A percentile compares a stretch with the other conserved stretches of the same genome.
Evolutionary conservation across 768 basidiomycete genomes (phyloP).

Genomic region (Calocybe indica): DNA sequence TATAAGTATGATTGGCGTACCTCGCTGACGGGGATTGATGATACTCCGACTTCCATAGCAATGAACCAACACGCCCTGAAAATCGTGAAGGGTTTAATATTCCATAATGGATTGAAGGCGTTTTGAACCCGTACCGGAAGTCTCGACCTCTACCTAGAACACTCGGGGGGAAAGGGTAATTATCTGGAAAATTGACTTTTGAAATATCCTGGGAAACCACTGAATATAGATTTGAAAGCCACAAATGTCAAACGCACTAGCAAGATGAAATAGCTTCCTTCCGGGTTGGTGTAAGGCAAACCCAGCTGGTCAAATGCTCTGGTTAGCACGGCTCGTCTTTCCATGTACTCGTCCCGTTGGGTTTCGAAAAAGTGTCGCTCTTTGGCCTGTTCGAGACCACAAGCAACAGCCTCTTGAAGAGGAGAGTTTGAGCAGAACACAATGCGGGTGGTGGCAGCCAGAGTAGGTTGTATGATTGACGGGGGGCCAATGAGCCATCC

Average conservation of each 20-base stretch:
- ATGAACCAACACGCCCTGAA: slow-evolving; percentile 92
- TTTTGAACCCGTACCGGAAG: slow-evolving; percentile 50
- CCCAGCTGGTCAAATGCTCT: slow-evolving; percentile 80
- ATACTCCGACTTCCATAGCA: slow-evolving; percentile 84
- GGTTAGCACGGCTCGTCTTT: slow-evolving; percentile 69
- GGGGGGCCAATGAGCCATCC: slow-evolving; percentile 93
- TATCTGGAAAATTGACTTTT: slow-evolving; percentile 69
- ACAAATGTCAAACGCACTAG: slow-evolving; percentile 41
- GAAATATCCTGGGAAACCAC: slow-evolving; percentile 58
- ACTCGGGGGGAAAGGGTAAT: slow-evolving; percentile 75
- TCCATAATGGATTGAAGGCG: too few species aligned
- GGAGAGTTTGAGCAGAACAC: slow-evolving; percentile 96
- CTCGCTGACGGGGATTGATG: slow-evolving; percentile 93
- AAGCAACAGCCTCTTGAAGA: slow-evolving; percentile 88
- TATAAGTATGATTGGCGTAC: slow-evolving; percentile 33
- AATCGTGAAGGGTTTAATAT: slow-evolving; percentile 2
- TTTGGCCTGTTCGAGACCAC: slow-evolving; percentile 77
- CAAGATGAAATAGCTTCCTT: slow-evolving; percentile 89
- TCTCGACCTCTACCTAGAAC: slow-evolving; percentile 79
- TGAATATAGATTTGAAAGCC: neutral
- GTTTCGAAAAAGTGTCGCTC: slow-evolving; percentile 71
- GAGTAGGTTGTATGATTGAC: slow-evolving; percentile 77
- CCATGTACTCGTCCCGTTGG: slow-evolving; percentile 73
- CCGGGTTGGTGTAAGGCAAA: slow-evolving; percentile 79
- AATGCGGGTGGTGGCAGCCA: slow-evolving; percentile 89